A percentile compares a stretch with the other conserved stretches of the same genome.
Evolutionary conservation across 2,329 filamentous ascomycete species (phyloP).

Genomic region (Ploettnerulaceae sp.): DNA sequence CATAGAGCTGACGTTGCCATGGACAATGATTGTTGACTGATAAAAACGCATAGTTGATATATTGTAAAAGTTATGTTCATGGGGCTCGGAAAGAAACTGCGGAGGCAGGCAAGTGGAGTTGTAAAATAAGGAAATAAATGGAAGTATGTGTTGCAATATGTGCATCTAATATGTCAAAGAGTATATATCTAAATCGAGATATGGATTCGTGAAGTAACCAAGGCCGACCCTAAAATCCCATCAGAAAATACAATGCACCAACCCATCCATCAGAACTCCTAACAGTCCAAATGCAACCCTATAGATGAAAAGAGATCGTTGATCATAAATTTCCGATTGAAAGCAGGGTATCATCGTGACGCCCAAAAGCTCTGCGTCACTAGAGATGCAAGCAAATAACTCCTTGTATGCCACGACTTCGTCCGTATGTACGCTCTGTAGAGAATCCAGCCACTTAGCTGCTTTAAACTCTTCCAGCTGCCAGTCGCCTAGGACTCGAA

Average conservation of each 20-base stretch:
- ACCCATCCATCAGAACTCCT: conserved; percentile 7
- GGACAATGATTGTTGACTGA: neutral
- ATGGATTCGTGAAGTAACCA: neutral
- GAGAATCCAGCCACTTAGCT: conserved; percentile 3
- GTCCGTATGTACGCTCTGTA: conserved; percentile 12
- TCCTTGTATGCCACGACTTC: conserved; percentile 14
- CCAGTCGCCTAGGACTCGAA: conserved; percentile 24
- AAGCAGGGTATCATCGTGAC: conserved; percentile 17
- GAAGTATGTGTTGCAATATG: conserved; percentile 10
- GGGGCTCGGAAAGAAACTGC: neutral
- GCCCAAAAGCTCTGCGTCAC: conserved; percentile 16
- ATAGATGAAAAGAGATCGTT: conserved; percentile 10
- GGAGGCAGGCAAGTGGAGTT: neutral
- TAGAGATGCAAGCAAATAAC: conserved; percentile 17
- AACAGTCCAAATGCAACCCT: conserved; percentile 9
- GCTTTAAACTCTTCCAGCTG: conserved; percentile 23
- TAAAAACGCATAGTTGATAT: no score
- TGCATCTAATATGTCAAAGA: conserved; percentile 14
- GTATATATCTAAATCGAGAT: conserved; percentile 9
- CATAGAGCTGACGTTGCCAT: no score
- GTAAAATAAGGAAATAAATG: neutral
- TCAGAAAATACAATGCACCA: conserved; percentile 8
- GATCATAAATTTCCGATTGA: conserved; percentile 9
- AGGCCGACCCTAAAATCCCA: neutral
- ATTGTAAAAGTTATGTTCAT: no score